Evolutionary conservation across 352 stramenopile species (phyloP).

Genomic region (Pythium rhizo-oryzae): DNA sequence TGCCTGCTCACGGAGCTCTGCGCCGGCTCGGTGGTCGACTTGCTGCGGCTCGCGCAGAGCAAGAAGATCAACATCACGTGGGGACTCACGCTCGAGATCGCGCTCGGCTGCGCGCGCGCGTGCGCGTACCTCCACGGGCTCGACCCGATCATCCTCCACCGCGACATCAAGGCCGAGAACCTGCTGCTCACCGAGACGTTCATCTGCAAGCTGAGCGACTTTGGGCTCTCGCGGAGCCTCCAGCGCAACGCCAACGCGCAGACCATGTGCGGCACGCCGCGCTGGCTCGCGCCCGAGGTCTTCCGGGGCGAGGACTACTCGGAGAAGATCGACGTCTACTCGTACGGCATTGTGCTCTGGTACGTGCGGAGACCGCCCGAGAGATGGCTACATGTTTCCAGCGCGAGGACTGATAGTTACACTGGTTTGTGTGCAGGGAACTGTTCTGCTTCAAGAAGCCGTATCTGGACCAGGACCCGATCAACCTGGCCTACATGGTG

Average conservation of each 20-base stretch:
- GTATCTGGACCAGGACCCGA: constrained; percentile 78
- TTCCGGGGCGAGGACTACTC: constrained; percentile 84
- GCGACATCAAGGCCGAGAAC: constrained; percentile 80
- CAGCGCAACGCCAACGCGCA: constrained; percentile 68
- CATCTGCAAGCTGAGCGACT: constrained; percentile 76
- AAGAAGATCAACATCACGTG: constrained; percentile 75
- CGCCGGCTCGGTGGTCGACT: constrained; percentile 61
- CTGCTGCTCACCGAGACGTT: constrained; percentile 74
- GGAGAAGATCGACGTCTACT: constrained; percentile 87
- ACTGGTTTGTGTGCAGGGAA: constrained; percentile 41
- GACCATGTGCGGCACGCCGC: constrained; percentile 75
- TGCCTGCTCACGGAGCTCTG: constrained; percentile 79
- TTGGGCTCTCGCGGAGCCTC: constrained; percentile 70
- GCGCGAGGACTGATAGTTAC: background rate
- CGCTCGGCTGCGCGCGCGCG: constrained; percentile 63
- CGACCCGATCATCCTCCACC: constrained; percentile 63
- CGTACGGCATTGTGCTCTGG: constrained; percentile 84
- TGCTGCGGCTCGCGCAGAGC: constrained; percentile 70
- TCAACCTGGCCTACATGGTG: constrained; percentile 78
- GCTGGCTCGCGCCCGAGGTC: constrained; percentile 83
- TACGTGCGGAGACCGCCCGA: constrained; percentile 17
- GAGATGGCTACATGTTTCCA: constrained; percentile 2
- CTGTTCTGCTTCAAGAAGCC: constrained; percentile 86
- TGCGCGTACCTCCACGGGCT: constrained; percentile 70
- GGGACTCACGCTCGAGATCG: constrained; percentile 72